Base-by-base conservation (phyloP, 2,329 filamentous ascomycete species). In the Pseudocercospora musae region DNA sequence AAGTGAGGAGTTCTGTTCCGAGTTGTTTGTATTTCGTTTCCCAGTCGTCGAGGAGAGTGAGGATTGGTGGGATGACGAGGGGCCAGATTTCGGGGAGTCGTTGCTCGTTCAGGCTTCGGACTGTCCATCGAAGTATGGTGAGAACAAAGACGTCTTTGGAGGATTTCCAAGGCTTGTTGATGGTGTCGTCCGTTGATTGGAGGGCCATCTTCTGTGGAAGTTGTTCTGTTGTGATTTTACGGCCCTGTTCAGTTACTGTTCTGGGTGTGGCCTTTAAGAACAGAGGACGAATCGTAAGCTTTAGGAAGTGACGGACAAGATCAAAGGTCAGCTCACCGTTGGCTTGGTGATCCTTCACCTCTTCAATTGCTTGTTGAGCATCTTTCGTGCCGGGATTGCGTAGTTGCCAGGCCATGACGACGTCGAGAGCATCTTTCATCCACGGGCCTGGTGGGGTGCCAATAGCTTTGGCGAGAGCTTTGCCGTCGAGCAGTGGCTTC, bases 361-460 rank as follows among this genome's bases (percentile, higher is more conserved):
- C 78, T 68, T 79, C 76, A 56, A 82, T 78, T 13, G 79, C 80
- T 59, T 74, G 73, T 31, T 72, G 70, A 29, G 82, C 77, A 65
- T 93, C 88, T 3, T 82, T 85, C 61, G 79, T 80, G 3, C 81
- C 81, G 0, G 92, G 91, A 72, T 98, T 87, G 40, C 91, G 84
- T 57, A 98, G 83, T 76, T 98, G 95, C 92, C 93, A 98, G 64
- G 87, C 87, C 76, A 96, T 85, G 64, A 91, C 90, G 3, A 92
- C 80, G 31, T 96, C 89, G 52, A 96, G 78, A 3, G 92, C 92
- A 50, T 83, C 82, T 58, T 86, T 86, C 83, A 96, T 89, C 94
- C 94, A 98, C n/a, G 82, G 87, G 0, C 91, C 92, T 0, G 90
- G 88, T 66, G 86, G 87, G 0, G 83, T 85, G 18, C 77, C 79